Conservation (phyloP, 2,329 filamentous ascomycete genomes). For the Phialocephala sp. region DNA sequence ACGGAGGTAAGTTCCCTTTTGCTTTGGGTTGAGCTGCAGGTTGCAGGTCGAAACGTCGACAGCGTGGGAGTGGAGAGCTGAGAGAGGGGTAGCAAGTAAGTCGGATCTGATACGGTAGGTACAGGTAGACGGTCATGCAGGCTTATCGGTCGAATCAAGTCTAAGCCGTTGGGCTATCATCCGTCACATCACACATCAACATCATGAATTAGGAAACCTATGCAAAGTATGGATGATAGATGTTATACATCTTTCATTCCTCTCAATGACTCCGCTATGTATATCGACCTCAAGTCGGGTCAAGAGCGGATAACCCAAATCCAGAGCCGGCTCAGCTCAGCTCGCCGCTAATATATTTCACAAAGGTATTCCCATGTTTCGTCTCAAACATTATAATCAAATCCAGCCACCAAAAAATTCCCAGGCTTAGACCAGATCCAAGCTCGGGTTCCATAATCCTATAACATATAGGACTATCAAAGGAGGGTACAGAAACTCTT, state of each 20-base stretch:
- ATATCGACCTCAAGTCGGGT: neutral
- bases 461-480: neutral
- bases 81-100: constrained; percentile 7
- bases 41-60: neutral
- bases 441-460: neutral
- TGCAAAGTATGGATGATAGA: too few species aligned
- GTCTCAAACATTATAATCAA: constrained; percentile 8
- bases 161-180: neutral
- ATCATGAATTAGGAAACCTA: neutral
- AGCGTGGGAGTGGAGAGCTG: constrained; percentile 1
- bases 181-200: neutral
- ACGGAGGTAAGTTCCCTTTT: too few species aligned
- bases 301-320: neutral
- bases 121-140: neutral
- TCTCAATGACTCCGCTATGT: neutral
- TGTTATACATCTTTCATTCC: neutral
- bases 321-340: constrained; percentile 15
- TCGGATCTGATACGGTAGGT: neutral
- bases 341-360: neutral
- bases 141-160: constrained; percentile 6
- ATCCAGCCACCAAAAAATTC: constrained; percentile 1
- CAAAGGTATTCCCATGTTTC: neutral
- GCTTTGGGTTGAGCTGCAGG: neutral
- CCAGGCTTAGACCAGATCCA: neutral
- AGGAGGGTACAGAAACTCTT: constrained; percentile 7